A percentile compares a stretch with the other conserved stretches of the same genome.
These are phyloP conservation scores for Trichophyton rubrum DNA, from an alignment of 2,329 filamentous ascomycete species.

Conservation along the genomic window DNA sequence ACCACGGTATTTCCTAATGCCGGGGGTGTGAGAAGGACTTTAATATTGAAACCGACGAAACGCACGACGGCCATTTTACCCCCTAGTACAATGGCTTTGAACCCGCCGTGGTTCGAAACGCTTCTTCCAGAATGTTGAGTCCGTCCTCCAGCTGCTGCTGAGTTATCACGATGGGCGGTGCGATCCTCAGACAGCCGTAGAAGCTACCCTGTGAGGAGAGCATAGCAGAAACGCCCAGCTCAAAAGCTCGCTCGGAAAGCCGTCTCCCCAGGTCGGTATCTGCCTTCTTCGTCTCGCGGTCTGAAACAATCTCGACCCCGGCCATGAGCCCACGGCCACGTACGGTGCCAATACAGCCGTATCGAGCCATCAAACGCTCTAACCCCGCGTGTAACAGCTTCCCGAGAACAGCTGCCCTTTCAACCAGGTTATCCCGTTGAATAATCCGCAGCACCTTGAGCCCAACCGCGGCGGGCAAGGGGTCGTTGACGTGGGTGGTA, in stretches of 20 bases:
- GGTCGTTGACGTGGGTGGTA: slow-evolving; percentile 53
- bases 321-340: slow-evolving; percentile 47
- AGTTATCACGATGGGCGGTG: slow-evolving; percentile 48
- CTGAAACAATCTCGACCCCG: slow-evolving; percentile 46
- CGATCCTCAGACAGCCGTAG: slow-evolving; percentile 47
- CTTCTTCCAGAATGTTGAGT: slow-evolving; percentile 44
- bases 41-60: neutral
- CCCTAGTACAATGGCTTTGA: slow-evolving; percentile 1
- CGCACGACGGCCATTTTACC: neutral
- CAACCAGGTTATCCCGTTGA: slow-evolving; percentile 42
- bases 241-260: slow-evolving; percentile 39
- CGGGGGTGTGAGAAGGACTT: no score
- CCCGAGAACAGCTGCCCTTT: slow-evolving; percentile 35
- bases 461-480: slow-evolving; percentile 47
- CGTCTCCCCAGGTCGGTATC: slow-evolving; percentile 37
- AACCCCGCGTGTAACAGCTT: slow-evolving; percentile 38
- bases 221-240: slow-evolving; percentile 38
- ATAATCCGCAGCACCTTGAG: slow-evolving; percentile 52
- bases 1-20: no score
- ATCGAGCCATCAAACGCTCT: slow-evolving; percentile 36
- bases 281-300: slow-evolving; percentile 38
- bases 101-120: slow-evolving; percentile 27
- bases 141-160: slow-evolving; percentile 40
- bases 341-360: slow-evolving; percentile 51
- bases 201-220: slow-evolving; percentile 28